Evolutionary conservation across 1,139 yeast species (phyloP), one percentile per base, ranked within the genome.

Genomic region (Blastobotrys aristatus): DNA sequence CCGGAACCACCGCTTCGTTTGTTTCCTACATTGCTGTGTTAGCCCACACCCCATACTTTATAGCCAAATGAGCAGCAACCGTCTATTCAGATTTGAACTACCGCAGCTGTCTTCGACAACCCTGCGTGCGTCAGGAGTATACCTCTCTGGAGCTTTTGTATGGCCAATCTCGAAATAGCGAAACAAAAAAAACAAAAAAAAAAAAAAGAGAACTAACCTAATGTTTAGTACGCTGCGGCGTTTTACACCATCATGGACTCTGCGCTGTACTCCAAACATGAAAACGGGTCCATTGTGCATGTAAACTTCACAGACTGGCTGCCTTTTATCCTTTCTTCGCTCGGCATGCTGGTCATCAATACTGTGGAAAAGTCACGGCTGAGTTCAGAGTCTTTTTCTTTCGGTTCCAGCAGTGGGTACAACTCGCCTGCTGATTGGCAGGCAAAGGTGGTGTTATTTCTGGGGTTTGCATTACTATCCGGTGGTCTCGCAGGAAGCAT

Each of bases 251-350:
- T 92, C 67, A 68, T 92, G 32, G 98, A 92, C 67, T 86, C 96
- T 0, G 89, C 95, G 3, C 76, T 92, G 36, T 92, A 79, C 66
- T 84, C 95, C 38, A 83, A 82, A 55, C 84, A 89, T 21, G 84
- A 82, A 48, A 90, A 92, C 69, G 96, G 92, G 0, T 83, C 95
- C 1, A 73, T 74, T 38, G 87, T 88, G 5, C 97, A 92, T 64
- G 87, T 92, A 30, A 82, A 94, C 3, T 85, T 92, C 63, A 84
- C 92, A 61, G 98, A 92, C 68, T 92, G 98, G 98, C 79, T 92
- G 46, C 98, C 98, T 4, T 82, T 85, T 55, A 76, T 92, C 24
- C 84, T 96, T 57, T 84, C 96, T 4, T 79, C 94, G 1, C 67
- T 88, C 41, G 98, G 98, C 6, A 90, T 90, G 90, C 69, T 90